A percentile compares a stretch with the other conserved stretches of the same genome.
These are phyloP conservation scores for Apophysomyces sp. DNA, from an alignment of 371 early-diverging fungal genomes.

Conservation along the genomic window DNA sequence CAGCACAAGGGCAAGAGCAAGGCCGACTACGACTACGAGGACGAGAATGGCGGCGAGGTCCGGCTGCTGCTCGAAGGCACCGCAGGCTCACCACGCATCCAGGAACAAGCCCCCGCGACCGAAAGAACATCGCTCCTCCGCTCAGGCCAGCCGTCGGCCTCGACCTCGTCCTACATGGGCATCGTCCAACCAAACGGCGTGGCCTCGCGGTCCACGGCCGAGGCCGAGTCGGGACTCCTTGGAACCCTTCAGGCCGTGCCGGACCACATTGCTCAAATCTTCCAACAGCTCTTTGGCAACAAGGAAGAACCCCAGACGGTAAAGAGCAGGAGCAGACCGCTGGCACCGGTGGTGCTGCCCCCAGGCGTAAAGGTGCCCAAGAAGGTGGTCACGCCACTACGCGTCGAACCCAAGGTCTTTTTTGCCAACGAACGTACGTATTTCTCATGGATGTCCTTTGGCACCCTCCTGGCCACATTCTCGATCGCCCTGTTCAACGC, in stretches of 20 bases:
- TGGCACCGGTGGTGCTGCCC: constrained; percentile 38
- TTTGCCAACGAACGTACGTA: constrained; percentile 99
- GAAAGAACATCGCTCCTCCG: constrained; percentile 28
- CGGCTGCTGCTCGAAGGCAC: neutral
- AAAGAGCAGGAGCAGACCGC: neutral
- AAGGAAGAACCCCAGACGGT: neutral
- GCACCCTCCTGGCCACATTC: constrained; percentile 73
- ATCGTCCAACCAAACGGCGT: too few relatives aligned
- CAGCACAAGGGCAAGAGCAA: constrained; percentile 3
- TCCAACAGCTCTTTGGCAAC: constrained; percentile 13
- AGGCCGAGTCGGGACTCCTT: too few relatives aligned
- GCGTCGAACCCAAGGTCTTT: constrained; percentile 99
- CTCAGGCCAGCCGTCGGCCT: neutral
- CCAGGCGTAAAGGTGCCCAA: constrained; percentile 57
- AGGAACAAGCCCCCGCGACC: constrained; percentile 13
- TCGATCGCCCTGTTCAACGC: constrained; percentile 85
- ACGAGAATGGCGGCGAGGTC: constrained; percentile 6
- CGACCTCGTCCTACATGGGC: constrained; percentile 13
- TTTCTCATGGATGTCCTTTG: constrained; percentile 86
- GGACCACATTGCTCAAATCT: constrained; percentile 9
- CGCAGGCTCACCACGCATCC: constrained; percentile 11
- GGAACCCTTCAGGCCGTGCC: constrained; percentile 4
- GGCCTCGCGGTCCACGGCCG: too few relatives aligned
- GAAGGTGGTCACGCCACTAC: constrained; percentile 77
- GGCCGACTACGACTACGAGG: neutral